Base-by-base conservation (phyloP, 1,284 basidiomycete species). In the Chondrostereum purpureum region DNA sequence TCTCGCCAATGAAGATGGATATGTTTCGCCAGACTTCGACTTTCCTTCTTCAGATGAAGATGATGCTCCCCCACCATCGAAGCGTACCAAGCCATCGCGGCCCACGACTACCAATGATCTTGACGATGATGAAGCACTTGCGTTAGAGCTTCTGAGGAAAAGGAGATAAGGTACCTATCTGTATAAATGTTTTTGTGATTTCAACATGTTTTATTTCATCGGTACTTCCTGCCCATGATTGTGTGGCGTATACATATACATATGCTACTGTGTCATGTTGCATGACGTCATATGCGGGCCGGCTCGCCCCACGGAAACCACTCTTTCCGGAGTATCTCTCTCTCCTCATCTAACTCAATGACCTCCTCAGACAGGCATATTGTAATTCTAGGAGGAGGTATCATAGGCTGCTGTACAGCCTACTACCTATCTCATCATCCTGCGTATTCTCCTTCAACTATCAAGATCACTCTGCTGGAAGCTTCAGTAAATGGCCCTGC, bases 381-480 rank as follows among this genome's bases (percentile, higher is more conserved):
- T 33, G 61, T 74, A 4, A 66, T 74, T 42, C 58, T 75, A 37
- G 72, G 72, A 17, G 72, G 69, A 20, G 72, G 70, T 1, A 90
- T 93, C 53, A 84, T 92, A 21, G 93, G 93, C 13, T 83, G 84
- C 42, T 87, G 85, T 10, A 88, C 85, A 0, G 91, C 91, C n/a
- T 84, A 87, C 71, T 91, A 88, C 60, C 70, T 92, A 42, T 68
- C 80, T 13, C 70, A 70, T 16, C 78, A 85, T 49, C 72, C 77
- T 3, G 65, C 62, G 4, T 77, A 72, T 52, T 57, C 63, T 12
- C 49, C 64, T 8, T 54, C 59, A 1, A 61, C 62, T 4, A 66
- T 68, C 12, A 67, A 60, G n/a, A 66, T 88, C 40, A 84, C 75
- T 5, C 61, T 97, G 4, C 62, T 96, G 42, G 93, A 97, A 64